Percentiles rank a stretch among this genome's conserved stretches.
Conservation (phyloP, 148 eudicot species). For the Silene latifolia region DNA sequence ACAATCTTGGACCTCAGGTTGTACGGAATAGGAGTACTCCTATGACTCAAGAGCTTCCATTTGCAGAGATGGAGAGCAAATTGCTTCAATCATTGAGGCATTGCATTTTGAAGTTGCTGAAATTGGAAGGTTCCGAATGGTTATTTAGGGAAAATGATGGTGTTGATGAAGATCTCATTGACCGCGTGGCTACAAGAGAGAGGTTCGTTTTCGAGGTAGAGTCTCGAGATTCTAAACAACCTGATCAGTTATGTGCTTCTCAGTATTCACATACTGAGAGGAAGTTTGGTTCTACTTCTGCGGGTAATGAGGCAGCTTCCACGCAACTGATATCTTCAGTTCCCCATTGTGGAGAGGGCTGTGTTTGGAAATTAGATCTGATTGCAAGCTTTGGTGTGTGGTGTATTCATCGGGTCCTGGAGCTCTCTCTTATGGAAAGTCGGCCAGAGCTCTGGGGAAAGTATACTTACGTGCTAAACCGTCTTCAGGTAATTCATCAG, state of each 20-base stretch:
- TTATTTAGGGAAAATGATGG: constrained; percentile 84
- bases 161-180: constrained; percentile 84
- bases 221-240: constrained; percentile 45
- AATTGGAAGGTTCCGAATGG: constrained; percentile 94
- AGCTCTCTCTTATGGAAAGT: constrained; percentile 96
- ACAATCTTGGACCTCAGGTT: constrained; percentile 26
- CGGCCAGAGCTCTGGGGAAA: constrained; percentile 99
- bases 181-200: constrained; percentile 85
- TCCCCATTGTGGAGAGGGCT: constrained; percentile 89
- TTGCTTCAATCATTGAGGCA: constrained; percentile 72
- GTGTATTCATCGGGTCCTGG: constrained; percentile 85
- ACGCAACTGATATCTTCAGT: constrained; percentile 48
- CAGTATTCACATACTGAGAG: constrained; percentile 35
- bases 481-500: constrained; percentile 76
- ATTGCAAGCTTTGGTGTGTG: constrained; percentile 89
- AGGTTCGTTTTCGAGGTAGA: constrained; percentile 71
- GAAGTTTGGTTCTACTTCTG: constrained; percentile 28
- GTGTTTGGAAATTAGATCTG: constrained; percentile 76
- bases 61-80: constrained; percentile 56
- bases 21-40: constrained; percentile 23
- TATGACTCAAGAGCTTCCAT: constrained; percentile 41
- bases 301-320: constrained; percentile 36
- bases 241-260: constrained; percentile 29
- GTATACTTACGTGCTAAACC: constrained; percentile 90
- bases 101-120: constrained; percentile 72